Percentiles rank a stretch among this genome's conserved stretches.
These are phyloP conservation scores for Colletotrichum sp. DNA, from an alignment of 2,329 filamentous ascomycete species.

Conservation along the genomic window DNA sequence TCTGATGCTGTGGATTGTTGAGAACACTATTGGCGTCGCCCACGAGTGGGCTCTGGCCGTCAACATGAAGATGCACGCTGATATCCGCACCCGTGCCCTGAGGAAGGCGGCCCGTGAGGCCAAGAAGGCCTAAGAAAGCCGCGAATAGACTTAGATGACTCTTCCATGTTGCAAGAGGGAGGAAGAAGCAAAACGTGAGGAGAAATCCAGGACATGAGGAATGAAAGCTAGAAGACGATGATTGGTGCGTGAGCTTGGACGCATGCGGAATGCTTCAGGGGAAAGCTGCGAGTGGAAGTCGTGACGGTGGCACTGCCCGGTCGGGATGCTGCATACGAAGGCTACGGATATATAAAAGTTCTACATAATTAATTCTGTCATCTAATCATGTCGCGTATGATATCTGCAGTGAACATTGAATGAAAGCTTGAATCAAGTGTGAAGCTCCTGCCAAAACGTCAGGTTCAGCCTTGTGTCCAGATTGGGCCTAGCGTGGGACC, in stretches of 20 bases:
- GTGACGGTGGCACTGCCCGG: not conserved
- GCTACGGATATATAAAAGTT: not conserved
- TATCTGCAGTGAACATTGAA: not conserved
- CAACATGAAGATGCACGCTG: conserved; percentile 76
- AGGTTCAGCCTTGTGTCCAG: conserved; percentile 35
- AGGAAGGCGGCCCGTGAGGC: conserved; percentile 83
- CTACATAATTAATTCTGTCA: not conserved
- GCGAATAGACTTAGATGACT: not conserved
- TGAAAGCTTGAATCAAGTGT: not conserved
- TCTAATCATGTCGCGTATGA: not conserved
- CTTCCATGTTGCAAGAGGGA: not conserved
- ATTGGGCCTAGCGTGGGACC: conserved; percentile 38
- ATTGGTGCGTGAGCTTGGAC: not conserved
- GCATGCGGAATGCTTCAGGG: not conserved
- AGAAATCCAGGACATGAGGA: fast-evolving
- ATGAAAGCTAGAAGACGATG: not conserved
- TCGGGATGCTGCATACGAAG: not conserved
- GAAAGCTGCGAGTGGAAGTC: not conserved
- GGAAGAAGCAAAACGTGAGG: not conserved
- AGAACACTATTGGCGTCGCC: conserved; percentile 59
- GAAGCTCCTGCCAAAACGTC: not conserved
- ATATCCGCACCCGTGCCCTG: conserved; percentile 82
- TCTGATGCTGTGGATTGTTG: conserved; percentile 83
- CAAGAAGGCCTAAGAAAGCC: conserved; percentile 59
- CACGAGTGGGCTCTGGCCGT: conserved; percentile 50